Base-by-base conservation (phyloP, 192 early-diverging fungal species). In the Linderina pennispora region DNA sequence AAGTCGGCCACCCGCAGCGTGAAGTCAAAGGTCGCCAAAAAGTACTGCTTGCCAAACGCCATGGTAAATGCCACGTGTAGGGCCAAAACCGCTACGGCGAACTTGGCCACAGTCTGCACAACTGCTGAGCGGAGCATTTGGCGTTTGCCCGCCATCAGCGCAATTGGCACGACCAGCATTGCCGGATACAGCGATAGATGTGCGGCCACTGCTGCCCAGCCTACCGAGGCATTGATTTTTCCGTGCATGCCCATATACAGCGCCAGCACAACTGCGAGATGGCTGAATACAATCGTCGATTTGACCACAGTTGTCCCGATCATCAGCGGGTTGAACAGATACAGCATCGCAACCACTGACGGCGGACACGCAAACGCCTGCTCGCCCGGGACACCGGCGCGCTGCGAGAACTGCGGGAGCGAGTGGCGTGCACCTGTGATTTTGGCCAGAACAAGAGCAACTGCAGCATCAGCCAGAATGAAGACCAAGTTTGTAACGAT, bases 141-240 rank as follows among this genome's bases (percentile, higher is more conserved):
- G 19, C 9, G 33, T n/a, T 36, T 0, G 41, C 25, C 18, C 0
- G 57, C 41, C 45, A 61, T 49, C 21, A 73, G 58, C 19, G 62
- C 32, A 9, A 73, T 47, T 0, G 69, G 71, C 3, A 79, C 72
- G 16, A 90, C 36, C 22, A 97, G 63, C 80, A 97, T 86, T 5
- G 76, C 70, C 13, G 94, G 93, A 63, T 97, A 97, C 32, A 97
- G 56, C 38, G 82, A 82, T 22, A 94, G 68, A 58, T 97, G 96
- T 3, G 88, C 53, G 14, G 92, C 92, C 34, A 87, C 47, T 0
- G 93, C 80, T 1, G 90, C 36, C 55, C 78, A 84, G n/a, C 87
- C 67, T 72, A 90, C 79, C 11, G 87, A 72, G 2, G 61, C 33
- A 40, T 21, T 17, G 4, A 32, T 11, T 35, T 20, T 70, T 65